These are phyloP conservation scores for Pseudopyrenochaeta lycopersici DNA, from an alignment of 2,329 filamentous ascomycete genomes.

Conservation along the genomic window DNA sequence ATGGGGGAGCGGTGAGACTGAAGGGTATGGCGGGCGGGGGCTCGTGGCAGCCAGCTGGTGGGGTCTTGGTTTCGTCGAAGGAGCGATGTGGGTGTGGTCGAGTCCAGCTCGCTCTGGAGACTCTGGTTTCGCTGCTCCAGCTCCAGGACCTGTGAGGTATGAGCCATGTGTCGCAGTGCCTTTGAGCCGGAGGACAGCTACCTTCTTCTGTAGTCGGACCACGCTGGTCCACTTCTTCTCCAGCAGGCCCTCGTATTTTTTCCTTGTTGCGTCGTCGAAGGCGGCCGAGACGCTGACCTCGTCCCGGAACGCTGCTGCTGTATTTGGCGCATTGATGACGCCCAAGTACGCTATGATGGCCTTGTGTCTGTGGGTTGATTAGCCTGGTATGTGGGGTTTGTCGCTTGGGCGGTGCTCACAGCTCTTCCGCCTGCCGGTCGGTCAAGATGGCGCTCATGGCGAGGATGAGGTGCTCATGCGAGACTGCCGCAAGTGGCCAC, in stretches of 20 bases:
- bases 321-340: conserved; percentile 74
- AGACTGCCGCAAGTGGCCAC: conserved; percentile 32
- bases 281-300: conserved; percentile 77
- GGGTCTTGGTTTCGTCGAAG: conserved; percentile 85
- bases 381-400: conserved; percentile 5
- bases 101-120: conserved; percentile 85
- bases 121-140: conserved; percentile 77
- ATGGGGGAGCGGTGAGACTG: conserved; percentile 84
- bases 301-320: conserved; percentile 75
- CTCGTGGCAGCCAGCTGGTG: conserved; percentile 83
- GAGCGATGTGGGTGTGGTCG: conserved; percentile 79
- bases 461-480: conserved; percentile 36
- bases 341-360: conserved; percentile 89
- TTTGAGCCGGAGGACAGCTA: conserved; percentile 42
- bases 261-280: conserved; percentile 82
- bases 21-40: conserved; percentile 81
- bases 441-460: conserved; percentile 80
- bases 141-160: conserved; percentile 79
- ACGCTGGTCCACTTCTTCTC: conserved; percentile 99
- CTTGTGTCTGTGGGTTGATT: conserved; percentile 73
- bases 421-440: conserved; percentile 83
- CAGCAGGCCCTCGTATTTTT: conserved; percentile 92
- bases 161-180: conserved; percentile 14
- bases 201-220: conserved; percentile 94
- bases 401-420: conserved; percentile 65